Evolutionary conservation across 2,329 filamentous ascomycete species (phyloP).

Genomic region (Fusarium falciforme): DNA sequence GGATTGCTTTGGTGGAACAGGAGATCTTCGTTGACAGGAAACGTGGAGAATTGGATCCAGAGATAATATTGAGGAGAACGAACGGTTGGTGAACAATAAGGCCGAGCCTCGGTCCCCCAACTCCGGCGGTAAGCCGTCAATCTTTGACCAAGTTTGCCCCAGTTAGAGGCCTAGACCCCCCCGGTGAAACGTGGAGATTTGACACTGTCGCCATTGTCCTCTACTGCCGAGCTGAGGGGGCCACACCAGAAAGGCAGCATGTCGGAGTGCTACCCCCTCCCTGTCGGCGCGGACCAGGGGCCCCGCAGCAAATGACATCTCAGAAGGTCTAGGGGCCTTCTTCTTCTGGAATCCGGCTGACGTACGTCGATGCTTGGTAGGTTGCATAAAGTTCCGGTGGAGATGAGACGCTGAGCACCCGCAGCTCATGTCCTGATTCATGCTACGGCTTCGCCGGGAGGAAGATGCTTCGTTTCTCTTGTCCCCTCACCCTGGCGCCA

Average conservation of each 20-base stretch:
- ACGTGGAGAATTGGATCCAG: slow-evolving; percentile 8
- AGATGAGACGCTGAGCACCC: not conserved
- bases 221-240: not conserved
- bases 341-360: not conserved
- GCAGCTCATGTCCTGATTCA: not conserved
- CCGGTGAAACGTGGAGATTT: not conserved
- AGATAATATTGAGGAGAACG: slow-evolving; percentile 4
- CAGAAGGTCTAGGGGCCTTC: not conserved
- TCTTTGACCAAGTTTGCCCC: no score
- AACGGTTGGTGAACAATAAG: slow-evolving; percentile 10
- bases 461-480: not conserved
- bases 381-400: not conserved
- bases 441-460: not conserved
- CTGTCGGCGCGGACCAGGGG: not conserved
- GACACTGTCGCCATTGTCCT: not conserved
- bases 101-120: slow-evolving; percentile 17
- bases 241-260: not conserved
- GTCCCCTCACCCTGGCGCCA: not conserved
- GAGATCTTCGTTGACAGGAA: not conserved
- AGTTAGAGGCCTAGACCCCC: no score
- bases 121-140: not conserved
- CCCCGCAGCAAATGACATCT: not conserved
- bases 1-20: slow-evolving; percentile 12
- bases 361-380: not conserved
- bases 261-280: not conserved